These are phyloP conservation scores for Parasarocladium wereldwijsianum DNA, from an alignment of 2,329 filamentous ascomycete species.

Conservation along the genomic window DNA sequence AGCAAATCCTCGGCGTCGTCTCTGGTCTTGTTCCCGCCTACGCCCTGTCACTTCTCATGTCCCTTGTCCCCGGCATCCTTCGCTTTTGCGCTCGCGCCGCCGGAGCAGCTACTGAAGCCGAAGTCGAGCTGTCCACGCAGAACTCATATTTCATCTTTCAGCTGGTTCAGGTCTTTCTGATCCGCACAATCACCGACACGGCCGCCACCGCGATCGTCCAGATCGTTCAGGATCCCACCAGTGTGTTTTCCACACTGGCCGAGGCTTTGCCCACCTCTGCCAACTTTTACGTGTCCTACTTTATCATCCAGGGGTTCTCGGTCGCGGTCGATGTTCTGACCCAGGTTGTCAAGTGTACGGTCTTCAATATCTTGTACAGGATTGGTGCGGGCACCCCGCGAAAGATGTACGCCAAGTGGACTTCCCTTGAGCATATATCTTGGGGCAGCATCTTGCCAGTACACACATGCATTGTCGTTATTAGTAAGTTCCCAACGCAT, in stretches of 20 bases:
- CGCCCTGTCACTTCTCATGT: constrained; percentile 66
- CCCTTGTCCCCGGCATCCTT: constrained; percentile 56
- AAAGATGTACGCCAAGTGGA: constrained; percentile 62
- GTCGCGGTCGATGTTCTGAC: constrained; percentile 58
- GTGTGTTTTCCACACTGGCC: constrained; percentile 51
- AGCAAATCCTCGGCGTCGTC: constrained; percentile 57
- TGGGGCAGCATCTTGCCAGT: constrained; percentile 68
- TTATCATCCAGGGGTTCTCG: constrained; percentile 69
- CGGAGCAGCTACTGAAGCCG: constrained; percentile 64
- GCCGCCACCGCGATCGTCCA: constrained; percentile 52
- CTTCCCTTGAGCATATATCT: constrained; percentile 48
- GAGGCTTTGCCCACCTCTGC: constrained; percentile 63
- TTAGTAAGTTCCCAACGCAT: constrained; percentile 31
- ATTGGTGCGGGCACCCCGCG: constrained; percentile 63
- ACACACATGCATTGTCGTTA: constrained; percentile 61
- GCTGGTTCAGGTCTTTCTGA: constrained; percentile 79
- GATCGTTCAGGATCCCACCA: constrained; percentile 48
- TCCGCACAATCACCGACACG: constrained; percentile 68
- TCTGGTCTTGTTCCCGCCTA: constrained; percentile 72
- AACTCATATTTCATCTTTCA: constrained; percentile 87
- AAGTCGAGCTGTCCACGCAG: constrained; percentile 77
- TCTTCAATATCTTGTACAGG: constrained; percentile 54
- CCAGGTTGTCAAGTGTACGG: constrained; percentile 48
- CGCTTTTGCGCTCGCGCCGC: constrained; percentile 57
- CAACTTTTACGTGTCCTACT: constrained; percentile 88